These are phyloP conservation scores for Trichaptum fuscoviolaceum DNA, from an alignment of 768 basidiomycete species.

Conservation along the genomic window DNA sequence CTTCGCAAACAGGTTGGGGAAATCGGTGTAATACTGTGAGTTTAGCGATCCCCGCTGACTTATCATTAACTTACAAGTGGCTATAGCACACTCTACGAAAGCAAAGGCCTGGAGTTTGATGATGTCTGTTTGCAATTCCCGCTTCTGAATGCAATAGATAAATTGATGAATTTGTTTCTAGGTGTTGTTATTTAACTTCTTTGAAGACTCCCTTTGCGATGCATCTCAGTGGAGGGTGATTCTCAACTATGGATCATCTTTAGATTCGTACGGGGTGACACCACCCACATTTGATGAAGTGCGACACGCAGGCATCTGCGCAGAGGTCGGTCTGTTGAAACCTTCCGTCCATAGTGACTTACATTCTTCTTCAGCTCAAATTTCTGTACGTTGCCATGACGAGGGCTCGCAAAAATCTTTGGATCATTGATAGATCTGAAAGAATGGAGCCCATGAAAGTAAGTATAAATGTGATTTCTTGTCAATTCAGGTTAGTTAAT, in stretches of 20 bases:
- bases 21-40: constrained; percentile 56
- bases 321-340: constrained; percentile 38
- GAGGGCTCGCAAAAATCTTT: constrained; percentile 60
- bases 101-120: constrained; percentile 64
- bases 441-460: constrained; percentile 57
- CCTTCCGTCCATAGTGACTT: constrained; percentile 1
- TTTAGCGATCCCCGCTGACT: neutral
- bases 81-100: constrained; percentile 48
- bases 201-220: constrained; percentile 53
- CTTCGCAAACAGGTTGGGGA: constrained; percentile 47
- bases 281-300: constrained; percentile 45
- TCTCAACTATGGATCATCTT: constrained; percentile 34
- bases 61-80: neutral
- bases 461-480: constrained; percentile 13
- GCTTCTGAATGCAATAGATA: constrained; percentile 16
- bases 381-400: constrained; percentile 68
- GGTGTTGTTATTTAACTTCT: constrained; percentile 75
- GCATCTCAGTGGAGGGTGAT: constrained; percentile 56
- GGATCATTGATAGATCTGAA: constrained; percentile 61
- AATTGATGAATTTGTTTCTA: constrained; percentile 20
- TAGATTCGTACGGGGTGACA: constrained; percentile 12
- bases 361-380: constrained; percentile 42
- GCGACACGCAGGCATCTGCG: constrained; percentile 51
- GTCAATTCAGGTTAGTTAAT: too few species aligned
- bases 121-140: constrained; percentile 36